Percentiles rank a stretch among this genome's conserved stretches.
These are phyloP conservation scores for Trametes meyenii DNA, from an alignment of 768 basidiomycete species.

Conservation along the genomic window DNA sequence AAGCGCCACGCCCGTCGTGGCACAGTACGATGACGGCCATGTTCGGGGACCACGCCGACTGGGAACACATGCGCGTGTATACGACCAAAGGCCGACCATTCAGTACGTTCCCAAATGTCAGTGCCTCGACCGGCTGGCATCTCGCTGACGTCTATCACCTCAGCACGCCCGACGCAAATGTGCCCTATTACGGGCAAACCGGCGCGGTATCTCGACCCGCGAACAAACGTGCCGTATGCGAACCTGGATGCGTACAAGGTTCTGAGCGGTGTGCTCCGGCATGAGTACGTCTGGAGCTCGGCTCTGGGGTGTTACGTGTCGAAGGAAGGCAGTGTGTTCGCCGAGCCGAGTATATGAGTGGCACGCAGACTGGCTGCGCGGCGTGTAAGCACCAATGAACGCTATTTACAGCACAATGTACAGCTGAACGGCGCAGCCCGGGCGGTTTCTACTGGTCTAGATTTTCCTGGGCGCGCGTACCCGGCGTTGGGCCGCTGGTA, in stretches of 20 bases:
- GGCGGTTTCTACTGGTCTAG: no score
- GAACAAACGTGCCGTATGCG: conserved; percentile 79
- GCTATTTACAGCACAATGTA: background rate
- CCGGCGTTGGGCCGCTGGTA: no score
- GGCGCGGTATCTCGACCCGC: conserved; percentile 81
- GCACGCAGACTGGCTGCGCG: background rate
- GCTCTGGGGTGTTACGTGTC: conserved; percentile 47
- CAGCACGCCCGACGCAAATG: conserved; percentile 64
- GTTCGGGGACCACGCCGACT: conserved; percentile 85
- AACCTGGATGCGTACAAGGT: conserved; percentile 64
- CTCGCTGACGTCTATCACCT: background rate
- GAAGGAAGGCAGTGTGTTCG: conserved; percentile 22
- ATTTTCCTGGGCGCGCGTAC: no score
- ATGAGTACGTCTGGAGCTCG: conserved; percentile 71
- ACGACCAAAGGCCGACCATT: conserved; percentile 65
- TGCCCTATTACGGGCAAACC: conserved; percentile 81
- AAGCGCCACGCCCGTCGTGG: conserved; percentile 59
- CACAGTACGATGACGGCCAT: conserved; percentile 76
- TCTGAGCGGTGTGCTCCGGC: conserved; percentile 61
- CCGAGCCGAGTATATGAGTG: background rate
- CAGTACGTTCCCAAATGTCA: conserved; percentile 42
- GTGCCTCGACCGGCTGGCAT: background rate
- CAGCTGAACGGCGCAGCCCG: no score
- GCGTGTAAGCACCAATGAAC: background rate
- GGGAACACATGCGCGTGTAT: conserved; percentile 72